These are phyloP conservation scores for Litchi chinensis DNA, from an alignment of 345 rosid genomes.

Conservation along the genomic window DNA sequence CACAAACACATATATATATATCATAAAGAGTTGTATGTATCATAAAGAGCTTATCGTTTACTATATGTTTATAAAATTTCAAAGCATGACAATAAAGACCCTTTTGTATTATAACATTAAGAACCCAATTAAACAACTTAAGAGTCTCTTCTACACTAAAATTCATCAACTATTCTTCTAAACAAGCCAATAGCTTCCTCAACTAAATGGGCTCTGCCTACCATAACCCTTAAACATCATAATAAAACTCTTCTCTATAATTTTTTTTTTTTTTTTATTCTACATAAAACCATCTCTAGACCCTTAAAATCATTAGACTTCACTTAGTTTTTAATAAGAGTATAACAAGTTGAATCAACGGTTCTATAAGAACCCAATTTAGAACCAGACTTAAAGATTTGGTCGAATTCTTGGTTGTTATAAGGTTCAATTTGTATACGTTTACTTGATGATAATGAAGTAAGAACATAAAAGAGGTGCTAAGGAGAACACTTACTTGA, in stretches of 20 bases:
- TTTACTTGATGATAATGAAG: constrained; percentile 16
- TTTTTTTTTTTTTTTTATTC: constrained; percentile 53
- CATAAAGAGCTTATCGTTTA: constrained; percentile 31
- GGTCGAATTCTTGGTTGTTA: constrained; percentile 28
- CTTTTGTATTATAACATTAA: constrained; percentile 64
- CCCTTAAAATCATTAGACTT: constrained; percentile 56
- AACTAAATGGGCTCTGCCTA: constrained; percentile 62
- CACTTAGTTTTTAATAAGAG: constrained; percentile 63
- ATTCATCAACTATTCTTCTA: constrained; percentile 58
- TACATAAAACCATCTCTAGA: constrained; percentile 54
- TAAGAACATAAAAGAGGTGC: constrained; percentile 25
- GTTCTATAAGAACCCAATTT: constrained; percentile 65
- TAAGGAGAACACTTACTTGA: constrained; percentile 20
- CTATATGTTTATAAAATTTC: constrained; percentile 61
- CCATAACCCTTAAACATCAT: constrained; percentile 62
- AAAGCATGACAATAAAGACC: constrained; percentile 57
- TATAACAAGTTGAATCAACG: constrained; percentile 66
- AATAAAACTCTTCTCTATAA: constrained; percentile 54
- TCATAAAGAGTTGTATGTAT: too few species aligned
- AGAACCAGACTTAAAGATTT: constrained; percentile 50
- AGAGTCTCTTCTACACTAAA: constrained; percentile 67
- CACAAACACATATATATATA: too few species aligned
- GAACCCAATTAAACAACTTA: constrained; percentile 81
- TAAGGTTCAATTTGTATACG: constrained; percentile 26
- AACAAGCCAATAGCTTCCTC: constrained; percentile 67